A percentile compares a stretch with the other conserved stretches of the same genome.
Evolutionary conservation across 2,329 filamentous ascomycete species (phyloP).

Genomic region (Aspergillus intermedius): DNA sequence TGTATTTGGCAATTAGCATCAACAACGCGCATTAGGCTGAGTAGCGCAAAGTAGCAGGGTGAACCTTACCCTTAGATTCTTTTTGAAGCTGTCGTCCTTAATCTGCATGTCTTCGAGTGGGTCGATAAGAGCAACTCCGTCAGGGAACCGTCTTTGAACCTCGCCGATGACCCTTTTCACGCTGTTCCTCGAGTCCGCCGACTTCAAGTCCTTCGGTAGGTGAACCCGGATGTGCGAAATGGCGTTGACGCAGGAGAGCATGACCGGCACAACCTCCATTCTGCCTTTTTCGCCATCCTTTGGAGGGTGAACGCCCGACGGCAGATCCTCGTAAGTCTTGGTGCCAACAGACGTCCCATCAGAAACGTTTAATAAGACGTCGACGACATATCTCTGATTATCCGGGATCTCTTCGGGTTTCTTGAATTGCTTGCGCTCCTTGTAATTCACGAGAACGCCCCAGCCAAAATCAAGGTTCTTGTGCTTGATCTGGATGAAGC

Average conservation of each 20-base stretch:
- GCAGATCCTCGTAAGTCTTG: conserved; percentile 58
- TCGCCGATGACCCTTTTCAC: conserved; percentile 66
- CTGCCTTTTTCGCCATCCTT: conserved; percentile 58
- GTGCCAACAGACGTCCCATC: conserved; percentile 47
- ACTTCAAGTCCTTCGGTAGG: conserved; percentile 68
- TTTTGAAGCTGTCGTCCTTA: conserved; percentile 86
- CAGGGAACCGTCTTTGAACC: conserved; percentile 80
- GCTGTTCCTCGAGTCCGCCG: conserved; percentile 60
- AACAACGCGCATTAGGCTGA: neutral
- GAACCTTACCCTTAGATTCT: conserved; percentile 59
- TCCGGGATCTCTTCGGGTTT: conserved; percentile 63
- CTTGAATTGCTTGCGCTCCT: conserved; percentile 56
- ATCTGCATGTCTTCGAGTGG: conserved; percentile 97
- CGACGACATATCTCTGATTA: conserved; percentile 74
- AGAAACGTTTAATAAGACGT: conserved; percentile 66
- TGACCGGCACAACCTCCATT: conserved; percentile 77
- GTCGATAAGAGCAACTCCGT: conserved; percentile 82
- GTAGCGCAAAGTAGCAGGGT: too few species aligned
- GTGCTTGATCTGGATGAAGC: conserved; percentile 78
- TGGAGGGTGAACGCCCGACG: conserved; percentile 56
- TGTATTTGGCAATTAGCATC: conserved; percentile 34
- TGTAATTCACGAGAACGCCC: conserved; percentile 78
- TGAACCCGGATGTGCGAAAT: conserved; percentile 80
- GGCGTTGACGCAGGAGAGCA: conserved; percentile 76
- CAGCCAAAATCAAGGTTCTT: conserved; percentile 80